Conservation (phyloP, 495 filamentous ascomycete species). For the Penicillium antarcticum region DNA sequence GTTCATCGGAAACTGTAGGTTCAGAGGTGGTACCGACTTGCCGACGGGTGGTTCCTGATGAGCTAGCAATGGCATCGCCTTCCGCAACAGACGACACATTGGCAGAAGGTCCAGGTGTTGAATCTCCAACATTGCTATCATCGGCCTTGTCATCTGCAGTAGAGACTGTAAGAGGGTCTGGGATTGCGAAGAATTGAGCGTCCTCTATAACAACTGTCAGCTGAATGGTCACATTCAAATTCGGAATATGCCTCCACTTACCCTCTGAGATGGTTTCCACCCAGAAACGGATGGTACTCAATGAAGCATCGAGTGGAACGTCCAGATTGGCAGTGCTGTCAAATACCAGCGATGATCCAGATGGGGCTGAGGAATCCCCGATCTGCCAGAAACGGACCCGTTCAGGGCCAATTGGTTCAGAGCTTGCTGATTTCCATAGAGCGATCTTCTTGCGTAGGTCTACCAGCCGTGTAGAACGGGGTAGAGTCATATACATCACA, state of each 20-base stretch:
- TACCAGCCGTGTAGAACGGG: conserved; percentile 32
- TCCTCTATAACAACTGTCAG: conserved; percentile 21
- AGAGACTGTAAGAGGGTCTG: conserved; percentile 29
- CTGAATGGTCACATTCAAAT: neutral
- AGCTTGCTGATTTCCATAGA: conserved; percentile 24
- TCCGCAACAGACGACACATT: conserved; percentile 14
- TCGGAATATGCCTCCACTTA: conserved; percentile 4
- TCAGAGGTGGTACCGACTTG: neutral
- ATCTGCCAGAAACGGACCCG: conserved; percentile 44
- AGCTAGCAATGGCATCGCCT: conserved; percentile 31
- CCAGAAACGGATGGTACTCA: conserved; percentile 38
- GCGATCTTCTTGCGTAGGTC: conserved; percentile 46
- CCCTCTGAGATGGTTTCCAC: conserved; percentile 42
- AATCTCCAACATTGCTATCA: conserved; percentile 29
- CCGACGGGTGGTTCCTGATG: conserved; percentile 19
- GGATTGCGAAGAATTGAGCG: conserved; percentile 42
- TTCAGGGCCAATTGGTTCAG: conserved; percentile 26
- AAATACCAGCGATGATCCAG: conserved; percentile 35
- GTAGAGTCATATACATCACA: conserved; percentile 42
- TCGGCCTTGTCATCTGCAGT: conserved; percentile 34
- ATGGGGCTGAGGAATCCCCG: conserved; percentile 35
- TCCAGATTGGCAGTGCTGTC: conserved; percentile 36
- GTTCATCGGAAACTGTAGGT: neutral
- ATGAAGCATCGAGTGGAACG: conserved; percentile 26
- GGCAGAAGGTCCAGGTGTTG: conserved; percentile 19